Conservation (phyloP, 1,139 yeast genomes). For the Candida frijolesensis region DNA sequence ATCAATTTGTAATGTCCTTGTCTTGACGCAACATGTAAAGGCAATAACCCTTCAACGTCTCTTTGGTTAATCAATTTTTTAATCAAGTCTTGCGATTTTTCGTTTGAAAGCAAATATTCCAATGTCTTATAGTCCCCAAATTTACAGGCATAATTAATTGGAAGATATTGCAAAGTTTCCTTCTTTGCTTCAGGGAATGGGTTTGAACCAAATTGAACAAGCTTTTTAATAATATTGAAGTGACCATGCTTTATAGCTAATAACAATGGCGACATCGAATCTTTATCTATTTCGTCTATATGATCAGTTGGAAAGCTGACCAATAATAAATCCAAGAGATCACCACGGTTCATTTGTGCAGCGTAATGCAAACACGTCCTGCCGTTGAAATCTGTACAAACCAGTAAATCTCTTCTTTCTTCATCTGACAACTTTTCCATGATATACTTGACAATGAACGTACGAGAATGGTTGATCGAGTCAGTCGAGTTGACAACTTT, state of each 20-base stretch:
- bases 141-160: slow-evolving; percentile 88
- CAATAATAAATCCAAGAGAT: slow-evolving; percentile 50
- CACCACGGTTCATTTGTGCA: slow-evolving; percentile 65
- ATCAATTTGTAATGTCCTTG: slow-evolving; percentile 76
- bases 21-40: slow-evolving; percentile 86
- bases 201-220: slow-evolving; percentile 52
- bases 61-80: slow-evolving; percentile 44
- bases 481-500: slow-evolving; percentile 46
- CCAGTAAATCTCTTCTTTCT: slow-evolving; percentile 27
- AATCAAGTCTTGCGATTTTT: slow-evolving; percentile 24
- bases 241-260: slow-evolving; percentile 76
- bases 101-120: slow-evolving; percentile 50
- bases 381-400: slow-evolving; percentile 66
- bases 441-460: slow-evolving; percentile 39
- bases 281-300: slow-evolving; percentile 63
- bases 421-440: slow-evolving; percentile 26
- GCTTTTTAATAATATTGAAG: slow-evolving; percentile 50
- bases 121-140: slow-evolving; percentile 77
- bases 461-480: slow-evolving; percentile 43
- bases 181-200: slow-evolving; percentile 58
- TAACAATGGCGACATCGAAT: slow-evolving; percentile 78
- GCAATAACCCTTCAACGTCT: slow-evolving; percentile 87
- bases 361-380: slow-evolving; percentile 89
- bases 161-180: slow-evolving; percentile 63
- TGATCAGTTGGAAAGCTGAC: slow-evolving; percentile 38